Conservation (phyloP, 192 early-diverging fungal genomes). For the Rhizoclosmatium globosum region DNA sequence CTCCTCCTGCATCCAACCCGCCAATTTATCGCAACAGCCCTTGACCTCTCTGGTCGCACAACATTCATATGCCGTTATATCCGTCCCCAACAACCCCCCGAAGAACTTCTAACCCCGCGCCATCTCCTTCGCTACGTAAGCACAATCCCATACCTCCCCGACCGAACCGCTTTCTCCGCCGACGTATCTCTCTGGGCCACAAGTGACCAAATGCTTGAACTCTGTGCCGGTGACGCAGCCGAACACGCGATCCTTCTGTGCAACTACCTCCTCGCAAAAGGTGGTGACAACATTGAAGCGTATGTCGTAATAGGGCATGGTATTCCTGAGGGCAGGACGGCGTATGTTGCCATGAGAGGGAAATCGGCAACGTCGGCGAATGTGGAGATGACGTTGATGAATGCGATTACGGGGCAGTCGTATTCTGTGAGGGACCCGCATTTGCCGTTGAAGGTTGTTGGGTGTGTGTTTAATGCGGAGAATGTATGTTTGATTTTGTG, state of each 20-base stretch:
- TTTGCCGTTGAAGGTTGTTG: constrained; percentile 55
- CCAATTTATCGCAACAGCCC: constrained; percentile 26
- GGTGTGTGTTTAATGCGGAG: constrained; percentile 52
- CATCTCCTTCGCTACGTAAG: constrained; percentile 57
- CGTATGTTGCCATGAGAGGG: constrained; percentile 52
- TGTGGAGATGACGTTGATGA: constrained; percentile 44
- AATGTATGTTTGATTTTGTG: constrained; percentile 51
- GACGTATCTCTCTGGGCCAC: constrained; percentile 50
- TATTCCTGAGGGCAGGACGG: constrained; percentile 51
- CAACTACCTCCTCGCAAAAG: constrained; percentile 50
- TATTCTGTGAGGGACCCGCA: constrained; percentile 46
- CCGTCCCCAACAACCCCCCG: constrained; percentile 55
- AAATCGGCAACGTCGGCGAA: not conserved
- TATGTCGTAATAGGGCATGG: constrained; percentile 58
- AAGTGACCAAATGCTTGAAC: constrained; percentile 57
- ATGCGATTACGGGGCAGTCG: constrained; percentile 54
- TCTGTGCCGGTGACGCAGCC: constrained; percentile 55
- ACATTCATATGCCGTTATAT: constrained; percentile 56
- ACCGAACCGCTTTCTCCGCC: constrained; percentile 44
- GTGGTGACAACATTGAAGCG: constrained; percentile 38
- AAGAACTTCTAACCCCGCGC: constrained; percentile 28
- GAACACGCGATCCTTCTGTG: constrained; percentile 66
- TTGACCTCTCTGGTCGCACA: constrained; percentile 53
- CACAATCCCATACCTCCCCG: constrained; percentile 55
- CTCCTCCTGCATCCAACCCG: constrained; percentile 25